Conservation (phyloP, 352 stramenopile genomes). For the Pythium oligandrum region DNA sequence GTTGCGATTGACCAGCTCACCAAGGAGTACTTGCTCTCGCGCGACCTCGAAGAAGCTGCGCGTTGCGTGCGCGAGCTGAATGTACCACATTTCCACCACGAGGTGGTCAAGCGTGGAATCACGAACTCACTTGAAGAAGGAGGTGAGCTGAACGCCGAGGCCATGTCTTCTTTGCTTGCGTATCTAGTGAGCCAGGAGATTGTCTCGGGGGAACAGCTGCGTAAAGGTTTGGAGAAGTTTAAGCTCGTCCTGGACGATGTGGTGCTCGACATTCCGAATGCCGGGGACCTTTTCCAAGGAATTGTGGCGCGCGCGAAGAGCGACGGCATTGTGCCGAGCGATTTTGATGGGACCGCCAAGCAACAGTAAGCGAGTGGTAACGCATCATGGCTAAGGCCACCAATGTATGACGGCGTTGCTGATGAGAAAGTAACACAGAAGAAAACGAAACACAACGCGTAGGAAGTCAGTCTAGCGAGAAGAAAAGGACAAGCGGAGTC, state of each 20-base stretch:
- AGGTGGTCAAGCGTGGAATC: slow-evolving; percentile 89
- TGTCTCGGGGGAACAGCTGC: slow-evolving; percentile 44
- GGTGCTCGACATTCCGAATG: slow-evolving; percentile 28
- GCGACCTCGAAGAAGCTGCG: slow-evolving; percentile 94
- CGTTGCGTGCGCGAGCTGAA: slow-evolving; percentile 92
- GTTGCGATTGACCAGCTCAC: slow-evolving; percentile 95
- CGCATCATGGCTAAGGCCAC: too few species aligned
- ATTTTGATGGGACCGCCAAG: slow-evolving; percentile 25
- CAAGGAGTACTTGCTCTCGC: slow-evolving; percentile 94
- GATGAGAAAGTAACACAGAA: too few species aligned
- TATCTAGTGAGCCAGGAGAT: slow-evolving; percentile 43
- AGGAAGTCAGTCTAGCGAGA: too few species aligned
- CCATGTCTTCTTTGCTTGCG: slow-evolving; percentile 35
- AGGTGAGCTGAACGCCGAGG: slow-evolving; percentile 24
- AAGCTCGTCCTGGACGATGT: slow-evolving; percentile 68
- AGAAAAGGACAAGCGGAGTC: too few species aligned
- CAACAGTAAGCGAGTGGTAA: slow-evolving; percentile 11
- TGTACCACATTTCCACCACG: slow-evolving; percentile 95
- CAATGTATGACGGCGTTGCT: too few species aligned
- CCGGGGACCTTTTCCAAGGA: slow-evolving; percentile 17
- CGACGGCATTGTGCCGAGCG: slow-evolving; percentile 52
- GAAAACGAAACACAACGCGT: too few species aligned
- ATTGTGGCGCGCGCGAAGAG: slow-evolving; percentile 50
- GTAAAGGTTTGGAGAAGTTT: slow-evolving; percentile 83
- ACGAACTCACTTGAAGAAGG: slow-evolving; percentile 43